phyloP scores from a whole-genome alignment of 306 rosid genomes.

The Myrica gale region DNA sequence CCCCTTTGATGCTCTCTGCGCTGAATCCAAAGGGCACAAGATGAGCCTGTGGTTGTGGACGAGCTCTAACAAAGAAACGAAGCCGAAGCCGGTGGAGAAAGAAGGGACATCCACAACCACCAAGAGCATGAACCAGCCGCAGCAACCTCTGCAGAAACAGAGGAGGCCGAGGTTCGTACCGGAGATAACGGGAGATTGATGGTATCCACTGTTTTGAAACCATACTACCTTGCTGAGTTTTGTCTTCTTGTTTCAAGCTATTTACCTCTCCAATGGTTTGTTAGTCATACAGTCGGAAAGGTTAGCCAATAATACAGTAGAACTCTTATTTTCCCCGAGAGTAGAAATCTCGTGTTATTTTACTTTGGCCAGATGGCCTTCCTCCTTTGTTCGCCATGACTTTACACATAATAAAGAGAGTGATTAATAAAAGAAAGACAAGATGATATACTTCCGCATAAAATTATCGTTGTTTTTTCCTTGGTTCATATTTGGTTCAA shows the following conservation, averaged over 20 bases:
- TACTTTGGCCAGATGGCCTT: too few species aligned
- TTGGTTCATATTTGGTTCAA: rapidly evolving
- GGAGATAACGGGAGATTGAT: slow-evolving; percentile 71
- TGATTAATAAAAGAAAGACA: too few species aligned
- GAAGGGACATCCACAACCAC: slow-evolving; percentile 4
- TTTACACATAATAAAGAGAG: too few species aligned
- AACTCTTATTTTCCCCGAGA: too few species aligned
- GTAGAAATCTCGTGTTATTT: too few species aligned
- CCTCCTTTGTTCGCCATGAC: too few species aligned
- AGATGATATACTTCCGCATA: too few species aligned
- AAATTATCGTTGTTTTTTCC: too few species aligned
- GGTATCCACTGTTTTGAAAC: slow-evolving; percentile 65
- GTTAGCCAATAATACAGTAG: too few species aligned
- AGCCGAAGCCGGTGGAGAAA: neutral
- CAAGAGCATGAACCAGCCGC: neutral
- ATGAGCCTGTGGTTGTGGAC: slow-evolving; percentile 15
- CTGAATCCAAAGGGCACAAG: slow-evolving; percentile 23
- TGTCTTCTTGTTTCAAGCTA: too few species aligned
- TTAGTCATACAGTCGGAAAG: too few species aligned
- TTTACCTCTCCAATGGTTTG: too few species aligned
- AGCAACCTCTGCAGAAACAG: slow-evolving; percentile 1
- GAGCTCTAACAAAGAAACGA: neutral
- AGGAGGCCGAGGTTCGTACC: slow-evolving; percentile 50
- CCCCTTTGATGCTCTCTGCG: slow-evolving; percentile 39
- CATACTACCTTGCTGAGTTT: slow-evolving; percentile 37